These are phyloP conservation scores for Allantophomopsis lycopodina DNA, from an alignment of 2,329 filamentous ascomycete genomes.

Conservation along the genomic window DNA sequence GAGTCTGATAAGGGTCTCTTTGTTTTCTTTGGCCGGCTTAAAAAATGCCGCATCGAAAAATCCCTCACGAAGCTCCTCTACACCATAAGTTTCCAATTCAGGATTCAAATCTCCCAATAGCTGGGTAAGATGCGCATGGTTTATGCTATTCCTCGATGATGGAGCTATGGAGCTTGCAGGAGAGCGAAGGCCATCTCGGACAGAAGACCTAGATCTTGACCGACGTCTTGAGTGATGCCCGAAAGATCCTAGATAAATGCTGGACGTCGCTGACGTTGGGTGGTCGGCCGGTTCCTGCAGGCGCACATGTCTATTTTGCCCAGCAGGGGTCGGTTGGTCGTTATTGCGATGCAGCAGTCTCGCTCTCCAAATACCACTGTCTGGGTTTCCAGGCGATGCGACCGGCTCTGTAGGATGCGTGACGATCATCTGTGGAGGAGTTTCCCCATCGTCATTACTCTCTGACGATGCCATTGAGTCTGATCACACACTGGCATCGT, in stretches of 20 bases:
- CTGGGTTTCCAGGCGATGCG: too few species aligned
- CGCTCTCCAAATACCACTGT: too few species aligned
- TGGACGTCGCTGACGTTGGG: background rate
- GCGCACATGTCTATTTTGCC: slow-evolving; percentile 11
- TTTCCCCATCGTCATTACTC: slow-evolving; percentile 2
- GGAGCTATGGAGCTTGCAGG: slow-evolving; percentile 11
- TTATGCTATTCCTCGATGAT: slow-evolving; percentile 14
- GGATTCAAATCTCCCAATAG: slow-evolving; percentile 19
- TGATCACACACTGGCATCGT: background rate
- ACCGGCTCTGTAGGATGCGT: slow-evolving; percentile 2
- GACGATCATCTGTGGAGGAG: slow-evolving; percentile 7
- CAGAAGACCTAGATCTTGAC: slow-evolving; percentile 9
- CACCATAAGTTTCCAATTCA: slow-evolving; percentile 25
- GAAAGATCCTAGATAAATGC: slow-evolving; percentile 20
- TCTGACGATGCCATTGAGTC: slow-evolving; percentile 8
- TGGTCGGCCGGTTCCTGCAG: slow-evolving; percentile 9
- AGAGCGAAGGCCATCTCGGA: slow-evolving; percentile 5
- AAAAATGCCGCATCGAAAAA: slow-evolving; percentile 28
- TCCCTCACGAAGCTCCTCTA: slow-evolving; percentile 26
- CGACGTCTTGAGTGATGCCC: slow-evolving; percentile 13
- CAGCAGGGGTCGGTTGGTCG: too few species aligned
- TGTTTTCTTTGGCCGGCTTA: slow-evolving; percentile 24
- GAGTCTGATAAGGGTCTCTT: slow-evolving; percentile 24
- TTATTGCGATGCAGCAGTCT: too few species aligned
- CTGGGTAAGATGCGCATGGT: slow-evolving; percentile 15